These are phyloP conservation scores for Nicotiana paniculata DNA, from an alignment of 257 asterid genomes.

Conservation along the genomic window DNA sequence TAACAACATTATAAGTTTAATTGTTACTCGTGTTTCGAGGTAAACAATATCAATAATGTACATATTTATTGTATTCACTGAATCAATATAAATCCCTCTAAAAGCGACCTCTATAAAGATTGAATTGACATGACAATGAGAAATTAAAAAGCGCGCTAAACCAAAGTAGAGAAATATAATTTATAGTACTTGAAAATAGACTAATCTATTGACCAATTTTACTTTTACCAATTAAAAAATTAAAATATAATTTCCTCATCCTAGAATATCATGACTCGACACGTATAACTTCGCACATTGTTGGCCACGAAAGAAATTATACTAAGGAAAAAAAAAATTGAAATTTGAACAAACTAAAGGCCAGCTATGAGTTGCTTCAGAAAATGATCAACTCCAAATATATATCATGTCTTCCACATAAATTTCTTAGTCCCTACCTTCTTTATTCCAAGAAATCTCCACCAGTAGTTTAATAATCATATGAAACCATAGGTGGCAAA, in stretches of 20 bases:
- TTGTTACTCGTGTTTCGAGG: too few species aligned
- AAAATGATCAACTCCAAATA: not conserved
- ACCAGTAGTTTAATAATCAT: not conserved
- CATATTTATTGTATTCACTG: too few species aligned
- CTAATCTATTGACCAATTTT: not conserved
- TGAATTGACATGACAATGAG: not conserved
- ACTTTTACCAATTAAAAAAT: not conserved
- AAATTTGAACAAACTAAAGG: not conserved
- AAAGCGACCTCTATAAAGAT: too few species aligned
- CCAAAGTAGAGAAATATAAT: not conserved
- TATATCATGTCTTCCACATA: not conserved
- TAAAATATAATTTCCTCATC: not conserved
- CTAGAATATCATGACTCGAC: not conserved
- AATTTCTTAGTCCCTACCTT: not conserved
- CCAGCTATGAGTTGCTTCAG: not conserved
- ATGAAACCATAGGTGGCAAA: not conserved
- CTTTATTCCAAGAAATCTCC: not conserved
- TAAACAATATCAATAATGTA: too few species aligned
- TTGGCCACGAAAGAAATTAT: not conserved
- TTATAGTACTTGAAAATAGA: not conserved
- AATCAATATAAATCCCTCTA: too few species aligned
- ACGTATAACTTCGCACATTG: not conserved
- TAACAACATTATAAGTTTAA: too few species aligned
- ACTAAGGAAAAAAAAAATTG: not conserved
- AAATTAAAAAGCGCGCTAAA: not conserved